Evolutionary conservation across 164 flowering plant genomes (phyloP).

Genomic region (Stephania cephalantha): DNA sequence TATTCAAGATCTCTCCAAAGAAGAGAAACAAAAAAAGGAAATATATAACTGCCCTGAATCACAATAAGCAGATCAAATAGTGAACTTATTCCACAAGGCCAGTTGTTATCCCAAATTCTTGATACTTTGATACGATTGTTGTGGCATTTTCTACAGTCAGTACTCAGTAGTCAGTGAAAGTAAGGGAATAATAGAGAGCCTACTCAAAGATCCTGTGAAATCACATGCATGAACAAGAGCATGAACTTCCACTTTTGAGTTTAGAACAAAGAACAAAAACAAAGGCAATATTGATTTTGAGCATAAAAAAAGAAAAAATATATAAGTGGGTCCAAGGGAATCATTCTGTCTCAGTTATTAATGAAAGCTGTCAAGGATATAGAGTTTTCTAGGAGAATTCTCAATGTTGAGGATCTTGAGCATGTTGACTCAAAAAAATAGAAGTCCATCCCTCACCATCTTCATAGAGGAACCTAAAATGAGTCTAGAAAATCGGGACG

Average conservation of each 20-base stretch:
- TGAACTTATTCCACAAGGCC: background rate
- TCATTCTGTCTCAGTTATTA: background rate
- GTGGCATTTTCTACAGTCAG: background rate
- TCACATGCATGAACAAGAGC: background rate
- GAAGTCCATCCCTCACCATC: no score
- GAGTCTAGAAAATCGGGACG: no score
- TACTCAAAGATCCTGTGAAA: background rate
- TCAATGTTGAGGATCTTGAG: background rate
- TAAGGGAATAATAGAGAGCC: background rate
- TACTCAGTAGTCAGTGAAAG: background rate
- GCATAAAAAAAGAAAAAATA: background rate
- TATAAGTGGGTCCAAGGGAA: background rate
- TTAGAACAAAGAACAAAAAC: background rate
- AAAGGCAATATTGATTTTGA: background rate
- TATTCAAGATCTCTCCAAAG: no score
- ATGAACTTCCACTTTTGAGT: background rate
- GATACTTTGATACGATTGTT: background rate
- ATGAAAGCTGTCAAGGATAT: background rate
- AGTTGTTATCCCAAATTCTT: background rate
- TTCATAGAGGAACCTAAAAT: no score
- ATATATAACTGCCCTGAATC: background rate
- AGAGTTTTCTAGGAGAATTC: background rate
- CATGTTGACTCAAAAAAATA: background rate
- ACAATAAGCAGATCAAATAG: background rate
- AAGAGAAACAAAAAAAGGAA: no score